These are phyloP conservation scores for Botrytis aclada DNA, from an alignment of 2,329 filamentous ascomycete genomes.

Conservation along the genomic window DNA sequence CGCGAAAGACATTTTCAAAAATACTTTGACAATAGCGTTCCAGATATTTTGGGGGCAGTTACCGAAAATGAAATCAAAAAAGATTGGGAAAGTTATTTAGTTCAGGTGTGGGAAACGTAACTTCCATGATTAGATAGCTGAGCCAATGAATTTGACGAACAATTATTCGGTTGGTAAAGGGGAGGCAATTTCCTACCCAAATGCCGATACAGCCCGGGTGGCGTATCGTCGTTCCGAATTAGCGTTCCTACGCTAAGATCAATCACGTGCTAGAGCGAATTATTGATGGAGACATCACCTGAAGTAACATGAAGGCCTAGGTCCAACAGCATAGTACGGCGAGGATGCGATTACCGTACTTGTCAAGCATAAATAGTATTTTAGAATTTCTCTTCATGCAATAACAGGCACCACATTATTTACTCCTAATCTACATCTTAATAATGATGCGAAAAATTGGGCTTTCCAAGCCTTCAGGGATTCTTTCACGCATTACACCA, in stretches of 20 bases:
- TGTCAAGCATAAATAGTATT: too few relatives aligned
- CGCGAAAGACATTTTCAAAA: neutral
- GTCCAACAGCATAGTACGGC: neutral
- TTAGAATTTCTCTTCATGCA: neutral
- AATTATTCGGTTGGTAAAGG: conserved; percentile 2
- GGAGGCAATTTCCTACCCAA: neutral
- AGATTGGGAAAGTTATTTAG: neutral
- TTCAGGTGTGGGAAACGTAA: neutral
- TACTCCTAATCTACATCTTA: neutral
- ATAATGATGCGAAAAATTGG: neutral
- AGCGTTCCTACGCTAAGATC: neutral
- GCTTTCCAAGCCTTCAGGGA: neutral
- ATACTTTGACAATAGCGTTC: neutral
- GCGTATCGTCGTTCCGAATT: neutral
- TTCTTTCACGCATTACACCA: neutral
- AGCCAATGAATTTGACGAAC: neutral
- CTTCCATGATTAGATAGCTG: neutral
- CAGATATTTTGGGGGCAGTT: neutral
- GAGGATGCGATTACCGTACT: neutral
- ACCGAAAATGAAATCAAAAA: neutral
- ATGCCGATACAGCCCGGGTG: neutral
- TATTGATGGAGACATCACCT: neutral
- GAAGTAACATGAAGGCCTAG: neutral
- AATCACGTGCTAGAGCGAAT: neutral
- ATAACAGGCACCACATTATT: neutral